phyloP scores from a whole-genome alignment of 148 eudicot species.

The Rhododendron molle region DNA sequence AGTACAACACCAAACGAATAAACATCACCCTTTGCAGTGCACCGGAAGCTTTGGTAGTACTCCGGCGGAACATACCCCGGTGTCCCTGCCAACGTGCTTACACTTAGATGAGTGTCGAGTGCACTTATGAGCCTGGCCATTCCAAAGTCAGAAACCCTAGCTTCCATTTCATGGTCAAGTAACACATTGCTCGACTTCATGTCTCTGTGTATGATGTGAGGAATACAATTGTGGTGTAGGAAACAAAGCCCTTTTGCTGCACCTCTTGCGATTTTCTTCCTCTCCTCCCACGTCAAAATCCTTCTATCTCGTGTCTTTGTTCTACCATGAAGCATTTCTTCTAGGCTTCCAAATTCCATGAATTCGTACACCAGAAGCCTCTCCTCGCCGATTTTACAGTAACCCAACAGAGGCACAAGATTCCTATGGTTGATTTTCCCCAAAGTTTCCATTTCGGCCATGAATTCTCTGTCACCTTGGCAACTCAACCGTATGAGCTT shows the following conservation, averaged over 20 bases:
- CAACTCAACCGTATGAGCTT: slow-evolving; percentile 76
- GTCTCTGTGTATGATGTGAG: slow-evolving; percentile 92
- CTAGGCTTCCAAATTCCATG: slow-evolving; percentile 86
- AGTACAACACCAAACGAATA: slow-evolving; percentile 87
- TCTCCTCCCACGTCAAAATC: slow-evolving; percentile 73
- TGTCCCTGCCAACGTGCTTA: slow-evolving; percentile 93
- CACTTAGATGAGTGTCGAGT: slow-evolving; percentile 88
- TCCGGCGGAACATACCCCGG: slow-evolving; percentile 98
- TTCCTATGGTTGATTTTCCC: slow-evolving; percentile 92
- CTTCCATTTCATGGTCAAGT: slow-evolving; percentile 72
- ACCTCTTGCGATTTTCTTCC: slow-evolving; percentile 88
- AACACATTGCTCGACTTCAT: slow-evolving; percentile 97
- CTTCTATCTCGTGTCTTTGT: slow-evolving; percentile 37
- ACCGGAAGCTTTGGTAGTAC: slow-evolving; percentile 94
- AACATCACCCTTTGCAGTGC: slow-evolving; percentile 94
- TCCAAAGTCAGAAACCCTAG: slow-evolving; percentile 90
- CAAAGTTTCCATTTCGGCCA: slow-evolving; percentile 96
- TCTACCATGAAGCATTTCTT: slow-evolving; percentile 79
- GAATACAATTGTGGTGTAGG: slow-evolving; percentile 96
- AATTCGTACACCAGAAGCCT: slow-evolving; percentile 88
- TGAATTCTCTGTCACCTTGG: slow-evolving; percentile 93
- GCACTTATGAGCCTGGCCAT: slow-evolving; percentile 98
- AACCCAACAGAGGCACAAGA: slow-evolving; percentile 86
- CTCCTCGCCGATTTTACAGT: slow-evolving; percentile 91
- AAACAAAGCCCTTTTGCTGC: slow-evolving; percentile 92